These are phyloP conservation scores for Komagataella mondaviorum DNA, from an alignment of 805 yeast genomes.

Conservation along the genomic window DNA sequence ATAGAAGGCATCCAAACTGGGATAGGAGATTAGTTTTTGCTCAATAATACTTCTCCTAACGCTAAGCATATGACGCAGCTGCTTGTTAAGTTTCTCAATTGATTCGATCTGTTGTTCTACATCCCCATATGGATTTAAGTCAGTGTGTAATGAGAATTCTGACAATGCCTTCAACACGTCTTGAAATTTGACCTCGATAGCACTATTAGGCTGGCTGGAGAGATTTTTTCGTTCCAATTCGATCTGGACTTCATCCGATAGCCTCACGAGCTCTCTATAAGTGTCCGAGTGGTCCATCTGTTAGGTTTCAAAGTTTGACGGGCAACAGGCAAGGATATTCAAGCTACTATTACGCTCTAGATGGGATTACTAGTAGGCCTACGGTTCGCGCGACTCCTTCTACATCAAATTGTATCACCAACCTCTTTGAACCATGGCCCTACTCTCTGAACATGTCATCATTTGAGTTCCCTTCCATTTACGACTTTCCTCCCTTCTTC, in stretches of 20 bases:
- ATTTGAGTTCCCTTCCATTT: constrained; percentile 34
- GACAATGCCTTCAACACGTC: background rate
- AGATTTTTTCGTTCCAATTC: background rate
- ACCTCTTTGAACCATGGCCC: background rate
- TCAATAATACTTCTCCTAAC: background rate
- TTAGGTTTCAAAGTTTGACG: no score
- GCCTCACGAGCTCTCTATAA: background rate
- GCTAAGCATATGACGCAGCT: background rate
- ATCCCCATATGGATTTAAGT: background rate
- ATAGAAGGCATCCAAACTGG: background rate
- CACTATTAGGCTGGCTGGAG: background rate
- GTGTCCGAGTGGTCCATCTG: background rate
- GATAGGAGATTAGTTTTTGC: background rate
- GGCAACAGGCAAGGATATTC: background rate
- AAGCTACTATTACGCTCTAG: no score
- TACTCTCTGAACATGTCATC: constrained; percentile 2
- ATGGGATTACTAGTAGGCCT: background rate
- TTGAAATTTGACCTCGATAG: background rate
- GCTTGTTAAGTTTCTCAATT: background rate
- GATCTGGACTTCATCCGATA: background rate
- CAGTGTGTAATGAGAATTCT: background rate
- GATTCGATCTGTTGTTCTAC: background rate
- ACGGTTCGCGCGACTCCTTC: background rate
- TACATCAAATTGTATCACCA: background rate
- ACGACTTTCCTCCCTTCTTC: constrained; percentile 81